Evolutionary conservation across 164 flowering plant species (phyloP).

Genomic region (Stephania japonica): DNA sequence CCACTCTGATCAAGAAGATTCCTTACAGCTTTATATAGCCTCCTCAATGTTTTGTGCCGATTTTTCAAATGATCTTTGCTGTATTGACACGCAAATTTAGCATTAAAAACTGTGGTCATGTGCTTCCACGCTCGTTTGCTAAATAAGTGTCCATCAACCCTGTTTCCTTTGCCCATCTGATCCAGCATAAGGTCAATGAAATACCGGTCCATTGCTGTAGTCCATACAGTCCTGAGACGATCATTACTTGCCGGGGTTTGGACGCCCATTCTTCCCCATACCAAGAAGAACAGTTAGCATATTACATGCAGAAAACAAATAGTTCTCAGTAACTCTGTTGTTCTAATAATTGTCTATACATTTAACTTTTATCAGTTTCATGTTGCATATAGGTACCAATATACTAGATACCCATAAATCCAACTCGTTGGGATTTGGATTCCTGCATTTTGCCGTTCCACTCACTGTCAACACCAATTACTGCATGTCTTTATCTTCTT

Average conservation of each 20-base stretch:
- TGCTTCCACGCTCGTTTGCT: conserved; percentile 53
- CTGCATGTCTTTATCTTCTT: conserved; percentile 26
- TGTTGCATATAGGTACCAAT: conserved; percentile 57
- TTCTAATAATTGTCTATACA: neutral
- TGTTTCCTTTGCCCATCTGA: conserved; percentile 40
- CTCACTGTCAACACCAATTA: conserved; percentile 44
- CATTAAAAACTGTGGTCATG: conserved; percentile 41
- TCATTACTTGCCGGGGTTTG: conserved; percentile 22
- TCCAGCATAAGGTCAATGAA: conserved; percentile 54
- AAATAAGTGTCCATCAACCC: conserved; percentile 40
- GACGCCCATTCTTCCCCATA: conserved; percentile 25
- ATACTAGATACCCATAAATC: conserved; percentile 71
- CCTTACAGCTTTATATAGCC: conserved; percentile 35
- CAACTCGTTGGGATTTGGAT: conserved; percentile 51
- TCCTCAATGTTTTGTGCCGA: conserved; percentile 52
- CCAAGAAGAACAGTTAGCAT: neutral
- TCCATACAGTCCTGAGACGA: conserved; percentile 53
- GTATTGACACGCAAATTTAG: conserved; percentile 38
- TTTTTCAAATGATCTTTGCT: conserved; percentile 50
- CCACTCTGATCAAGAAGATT: conserved; percentile 44
- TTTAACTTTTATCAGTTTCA: neutral
- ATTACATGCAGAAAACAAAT: neutral
- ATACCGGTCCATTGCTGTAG: conserved; percentile 57
- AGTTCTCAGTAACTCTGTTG: too few relatives aligned
- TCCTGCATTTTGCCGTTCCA: conserved; percentile 68